These are phyloP conservation scores for Pythium apleroticum DNA, from an alignment of 352 stramenopile genomes.

Conservation along the genomic window DNA sequence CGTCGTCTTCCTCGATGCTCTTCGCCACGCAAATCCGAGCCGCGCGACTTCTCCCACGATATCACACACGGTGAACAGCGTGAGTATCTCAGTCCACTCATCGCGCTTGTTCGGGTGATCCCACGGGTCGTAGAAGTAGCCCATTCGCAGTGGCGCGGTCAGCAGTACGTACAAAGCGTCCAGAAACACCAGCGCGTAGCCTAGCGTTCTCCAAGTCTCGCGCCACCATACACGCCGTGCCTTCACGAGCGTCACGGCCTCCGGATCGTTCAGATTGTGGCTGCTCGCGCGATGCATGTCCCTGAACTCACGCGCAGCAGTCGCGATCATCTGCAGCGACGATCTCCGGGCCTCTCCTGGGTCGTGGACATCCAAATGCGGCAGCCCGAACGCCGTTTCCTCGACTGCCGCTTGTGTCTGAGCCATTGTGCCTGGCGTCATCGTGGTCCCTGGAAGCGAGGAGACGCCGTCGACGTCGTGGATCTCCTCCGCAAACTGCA, in stretches of 20 bases:
- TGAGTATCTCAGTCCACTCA: conserved; percentile 31
- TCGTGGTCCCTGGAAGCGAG: not conserved
- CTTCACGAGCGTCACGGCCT: conserved; percentile 8
- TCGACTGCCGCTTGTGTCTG: conserved; percentile 5
- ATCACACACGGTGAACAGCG: conserved; percentile 30
- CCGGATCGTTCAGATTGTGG: not conserved
- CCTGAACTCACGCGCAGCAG: conserved; percentile 10
- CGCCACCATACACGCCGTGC: conserved; percentile 7
- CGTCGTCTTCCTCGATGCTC: not conserved
- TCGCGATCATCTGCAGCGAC: conserved; percentile 26
- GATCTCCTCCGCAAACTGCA: conserved; percentile 8
- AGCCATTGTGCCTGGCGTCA: not conserved
- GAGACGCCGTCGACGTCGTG: not conserved
- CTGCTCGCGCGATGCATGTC: conserved; percentile 15
- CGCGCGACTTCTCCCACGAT: conserved; percentile 12
- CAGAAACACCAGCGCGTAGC: conserved; percentile 16
- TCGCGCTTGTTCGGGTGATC: conserved; percentile 4
- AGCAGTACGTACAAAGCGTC: conserved; percentile 38
- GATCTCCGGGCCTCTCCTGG: conserved; percentile 1
- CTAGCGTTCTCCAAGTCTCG: conserved; percentile 4
- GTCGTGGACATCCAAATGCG: conserved; percentile 3
- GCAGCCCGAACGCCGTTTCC: conserved; percentile 21
- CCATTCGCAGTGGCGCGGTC: conserved; percentile 34
- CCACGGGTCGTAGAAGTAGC: conserved; percentile 46
- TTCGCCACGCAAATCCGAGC: conserved; percentile 1